Conservation (phyloP, 345 rosid species). For the Eucalyptus sp. region DNA sequence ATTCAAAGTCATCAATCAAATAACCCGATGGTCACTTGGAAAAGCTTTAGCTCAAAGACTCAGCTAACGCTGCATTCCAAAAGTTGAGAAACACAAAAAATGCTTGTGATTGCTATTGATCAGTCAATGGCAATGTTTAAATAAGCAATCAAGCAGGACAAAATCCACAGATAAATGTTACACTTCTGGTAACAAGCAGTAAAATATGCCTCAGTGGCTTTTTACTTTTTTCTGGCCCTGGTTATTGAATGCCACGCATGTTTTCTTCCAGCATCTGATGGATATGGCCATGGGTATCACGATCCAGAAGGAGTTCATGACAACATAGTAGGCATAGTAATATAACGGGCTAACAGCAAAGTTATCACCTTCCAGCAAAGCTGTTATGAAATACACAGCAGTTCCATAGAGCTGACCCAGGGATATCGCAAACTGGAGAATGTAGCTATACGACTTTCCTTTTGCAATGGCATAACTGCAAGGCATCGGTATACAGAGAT, state of each 20-base stretch:
- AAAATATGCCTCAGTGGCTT: constrained; percentile 8
- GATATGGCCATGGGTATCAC: constrained; percentile 54
- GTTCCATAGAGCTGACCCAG: constrained; percentile 92
- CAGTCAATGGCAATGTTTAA: neutral
- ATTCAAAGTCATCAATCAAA: neutral
- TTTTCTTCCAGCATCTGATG: constrained; percentile 75
- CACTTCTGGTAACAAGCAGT: neutral
- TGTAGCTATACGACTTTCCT: constrained; percentile 64
- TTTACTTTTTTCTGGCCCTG: constrained; percentile 42
- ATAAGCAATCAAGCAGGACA: neutral
- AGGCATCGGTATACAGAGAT: neutral
- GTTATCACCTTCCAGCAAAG: constrained; percentile 76
- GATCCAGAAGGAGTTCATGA: constrained; percentile 66
- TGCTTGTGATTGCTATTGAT: neutral
- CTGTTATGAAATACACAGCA: constrained; percentile 64
- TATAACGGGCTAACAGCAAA: constrained; percentile 48
- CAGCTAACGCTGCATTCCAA: neutral
- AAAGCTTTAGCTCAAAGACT: neutral
- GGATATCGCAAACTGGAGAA: constrained; percentile 77
- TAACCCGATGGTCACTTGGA: neutral
- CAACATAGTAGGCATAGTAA: constrained; percentile 60
- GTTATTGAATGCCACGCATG: constrained; percentile 23
- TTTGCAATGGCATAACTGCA: constrained; percentile 73
- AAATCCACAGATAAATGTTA: neutral
- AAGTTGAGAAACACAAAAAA: neutral